phyloP scores from a whole-genome alignment of 805 yeast species.

The Jamesozyma gamospora region DNA sequence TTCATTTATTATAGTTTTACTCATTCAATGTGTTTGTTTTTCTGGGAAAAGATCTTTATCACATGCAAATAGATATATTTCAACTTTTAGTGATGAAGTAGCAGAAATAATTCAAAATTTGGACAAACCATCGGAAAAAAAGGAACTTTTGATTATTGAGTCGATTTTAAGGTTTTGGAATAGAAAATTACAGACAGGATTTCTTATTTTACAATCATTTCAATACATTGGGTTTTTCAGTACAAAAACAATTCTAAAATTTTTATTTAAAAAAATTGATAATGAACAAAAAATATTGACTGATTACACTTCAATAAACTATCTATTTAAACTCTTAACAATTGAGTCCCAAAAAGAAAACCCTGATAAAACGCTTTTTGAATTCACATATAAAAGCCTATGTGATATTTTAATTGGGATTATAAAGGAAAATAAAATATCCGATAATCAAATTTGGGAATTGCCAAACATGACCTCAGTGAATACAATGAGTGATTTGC shows the following conservation, averaged over 20 bases:
- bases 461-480: neutral
- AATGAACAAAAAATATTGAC: conserved; percentile 27
- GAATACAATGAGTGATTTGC: neutral
- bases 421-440: neutral
- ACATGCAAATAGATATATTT: conserved; percentile 49
- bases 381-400: conserved; percentile 12
- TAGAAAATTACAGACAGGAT: conserved; percentile 49
- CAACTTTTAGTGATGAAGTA: conserved; percentile 28
- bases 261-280: conserved; percentile 28
- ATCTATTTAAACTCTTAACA: conserved; percentile 13
- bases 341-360: neutral
- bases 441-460: neutral
- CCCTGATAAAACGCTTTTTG: neutral
- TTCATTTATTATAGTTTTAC: conserved; percentile 43
- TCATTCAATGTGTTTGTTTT: conserved; percentile 62
- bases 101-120: conserved; percentile 11
- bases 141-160: conserved; percentile 37
- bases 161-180: conserved; percentile 52
- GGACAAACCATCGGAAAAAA: conserved; percentile 8
- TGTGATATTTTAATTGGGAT: neutral
- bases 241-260: conserved; percentile 31
- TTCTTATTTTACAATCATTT: conserved; percentile 41
- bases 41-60: conserved; percentile 82
- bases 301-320: conserved; percentile 36
- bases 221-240: conserved; percentile 34